Percentiles rank a stretch among this genome's conserved stretches.
phyloP scores from a whole-genome alignment of 2,329 filamentous ascomycete genomes.

The Blastomyces parvus region DNA sequence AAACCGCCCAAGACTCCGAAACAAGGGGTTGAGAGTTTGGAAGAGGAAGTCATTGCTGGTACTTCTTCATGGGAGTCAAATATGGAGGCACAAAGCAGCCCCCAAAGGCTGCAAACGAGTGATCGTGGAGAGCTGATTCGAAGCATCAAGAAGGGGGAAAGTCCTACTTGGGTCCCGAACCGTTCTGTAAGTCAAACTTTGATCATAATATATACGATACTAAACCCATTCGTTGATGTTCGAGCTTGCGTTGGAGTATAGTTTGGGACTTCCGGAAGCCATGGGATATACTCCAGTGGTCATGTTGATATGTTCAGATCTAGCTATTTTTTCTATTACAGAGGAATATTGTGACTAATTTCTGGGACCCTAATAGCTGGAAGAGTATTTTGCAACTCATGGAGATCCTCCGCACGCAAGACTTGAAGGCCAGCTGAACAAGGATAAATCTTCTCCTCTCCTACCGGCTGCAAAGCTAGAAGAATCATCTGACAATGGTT shows the following conservation, averaged over 20 bases:
- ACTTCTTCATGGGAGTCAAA: slow-evolving; percentile 13
- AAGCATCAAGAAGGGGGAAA: slow-evolving; percentile 69
- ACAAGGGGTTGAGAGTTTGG: slow-evolving; percentile 11
- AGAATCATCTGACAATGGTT: slow-evolving; percentile 17
- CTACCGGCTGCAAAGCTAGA: slow-evolving; percentile 43
- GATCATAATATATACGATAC: not conserved
- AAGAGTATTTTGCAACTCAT: slow-evolving; percentile 32
- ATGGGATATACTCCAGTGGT: slow-evolving; percentile 20
- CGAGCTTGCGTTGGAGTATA: slow-evolving; percentile 8
- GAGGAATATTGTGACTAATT: not conserved
- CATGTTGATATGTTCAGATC: not conserved
- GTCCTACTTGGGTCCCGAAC: slow-evolving; percentile 62
- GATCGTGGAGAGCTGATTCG: slow-evolving; percentile 74
- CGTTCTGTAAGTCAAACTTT: slow-evolving; percentile 43
- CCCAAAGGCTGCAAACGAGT: slow-evolving; percentile 23
- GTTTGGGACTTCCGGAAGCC: slow-evolving; percentile 4
- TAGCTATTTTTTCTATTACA: not conserved
- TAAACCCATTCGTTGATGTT: not conserved
- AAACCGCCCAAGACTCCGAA: slow-evolving; percentile 15
- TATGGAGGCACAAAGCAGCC: slow-evolving; percentile 14
- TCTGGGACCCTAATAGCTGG: slow-evolving; percentile 21
- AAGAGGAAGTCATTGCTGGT: slow-evolving; percentile 15
- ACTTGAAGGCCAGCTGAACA: slow-evolving; percentile 19
- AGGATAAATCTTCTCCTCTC: slow-evolving; percentile 23
- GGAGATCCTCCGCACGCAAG: slow-evolving; percentile 31